A percentile compares a stretch with the other conserved stretches of the same genome.
These are phyloP conservation scores for Clarireedia sp. DNA, from an alignment of 2,329 filamentous ascomycete species.

Conservation along the genomic window DNA sequence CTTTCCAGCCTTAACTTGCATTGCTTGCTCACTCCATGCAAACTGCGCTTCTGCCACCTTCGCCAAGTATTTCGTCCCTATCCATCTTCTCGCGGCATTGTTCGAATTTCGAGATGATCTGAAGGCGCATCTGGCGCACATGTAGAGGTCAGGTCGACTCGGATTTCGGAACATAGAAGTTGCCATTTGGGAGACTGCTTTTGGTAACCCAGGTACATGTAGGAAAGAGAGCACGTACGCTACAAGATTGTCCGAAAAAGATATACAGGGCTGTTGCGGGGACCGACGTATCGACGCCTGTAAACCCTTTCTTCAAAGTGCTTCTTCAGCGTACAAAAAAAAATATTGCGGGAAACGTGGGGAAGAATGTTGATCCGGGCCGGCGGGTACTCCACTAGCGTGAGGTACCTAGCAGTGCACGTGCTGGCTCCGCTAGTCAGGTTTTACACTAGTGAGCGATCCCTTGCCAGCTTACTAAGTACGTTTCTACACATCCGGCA, in stretches of 20 bases:
- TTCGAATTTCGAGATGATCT: constrained; percentile 12
- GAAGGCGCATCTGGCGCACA: constrained; percentile 28
- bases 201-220: not conserved
- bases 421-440: too few relatives aligned
- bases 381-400: too few relatives aligned
- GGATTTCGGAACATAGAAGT: constrained; percentile 22
- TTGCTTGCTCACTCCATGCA: constrained; percentile 42
- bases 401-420: too few relatives aligned
- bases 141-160: constrained; percentile 19
- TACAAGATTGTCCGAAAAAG: not conserved
- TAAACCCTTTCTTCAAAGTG: too few relatives aligned
- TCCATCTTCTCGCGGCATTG: constrained; percentile 20
- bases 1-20: too few relatives aligned
- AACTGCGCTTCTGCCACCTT: constrained; percentile 26
- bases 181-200: constrained; percentile 21
- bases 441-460: too few relatives aligned
- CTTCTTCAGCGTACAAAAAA: too few relatives aligned
- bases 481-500: not conserved
- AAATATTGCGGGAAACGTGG: too few relatives aligned
- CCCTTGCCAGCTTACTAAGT: too few relatives aligned
- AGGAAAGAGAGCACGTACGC: not conserved
- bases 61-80: constrained; percentile 30
- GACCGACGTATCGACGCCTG: too few relatives aligned
- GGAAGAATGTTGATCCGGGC: too few relatives aligned
- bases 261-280: too few relatives aligned